Evolutionary conservation across 2,329 filamentous ascomycete genomes (phyloP).

Genomic region (Pseudogymnoascus sp.): DNA sequence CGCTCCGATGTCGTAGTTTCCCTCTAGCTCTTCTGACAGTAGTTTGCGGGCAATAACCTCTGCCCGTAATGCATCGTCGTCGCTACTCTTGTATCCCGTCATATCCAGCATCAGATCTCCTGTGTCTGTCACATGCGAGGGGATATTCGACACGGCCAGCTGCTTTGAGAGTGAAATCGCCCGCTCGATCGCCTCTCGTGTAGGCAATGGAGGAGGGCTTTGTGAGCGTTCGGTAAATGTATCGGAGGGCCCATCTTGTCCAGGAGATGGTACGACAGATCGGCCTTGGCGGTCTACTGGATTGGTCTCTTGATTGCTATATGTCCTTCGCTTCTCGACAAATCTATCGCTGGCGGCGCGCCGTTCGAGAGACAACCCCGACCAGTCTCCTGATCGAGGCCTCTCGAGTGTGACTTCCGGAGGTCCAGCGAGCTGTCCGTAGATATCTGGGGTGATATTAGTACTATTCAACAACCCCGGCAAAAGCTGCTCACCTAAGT

Average conservation of each 20-base stretch:
- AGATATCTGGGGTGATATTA: slow-evolving; percentile 23
- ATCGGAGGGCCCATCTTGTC: slow-evolving; percentile 25
- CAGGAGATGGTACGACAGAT: slow-evolving; percentile 34
- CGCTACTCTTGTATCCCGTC: slow-evolving; percentile 91
- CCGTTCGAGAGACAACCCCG: slow-evolving; percentile 33
- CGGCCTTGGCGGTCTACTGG: slow-evolving; percentile 34
- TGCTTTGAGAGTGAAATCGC: slow-evolving; percentile 81
- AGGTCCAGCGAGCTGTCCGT: slow-evolving; percentile 50
- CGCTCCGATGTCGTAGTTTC: slow-evolving; percentile 92
- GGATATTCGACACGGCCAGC: slow-evolving; percentile 84
- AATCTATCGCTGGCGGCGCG: slow-evolving; percentile 50
- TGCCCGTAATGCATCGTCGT: slow-evolving; percentile 84
- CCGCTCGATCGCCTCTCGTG: slow-evolving; percentile 71
- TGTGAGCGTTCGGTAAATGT: slow-evolving; percentile 51
- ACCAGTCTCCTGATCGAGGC: slow-evolving; percentile 48
- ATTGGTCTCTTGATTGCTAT: slow-evolving; percentile 24
- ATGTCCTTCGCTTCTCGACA: slow-evolving; percentile 33
- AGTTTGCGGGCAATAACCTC: slow-evolving; percentile 93
- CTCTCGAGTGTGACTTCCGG: slow-evolving; percentile 44
- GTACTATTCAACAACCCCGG: background rate
- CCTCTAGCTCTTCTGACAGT: slow-evolving; percentile 84
- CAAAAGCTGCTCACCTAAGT: slow-evolving; percentile 25
- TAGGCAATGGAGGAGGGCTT: slow-evolving; percentile 70
- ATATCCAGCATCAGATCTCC: slow-evolving; percentile 98
- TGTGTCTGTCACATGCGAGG: slow-evolving; percentile 81